Conservation (phyloP, 2,329 filamentous ascomycete species). For the Hirsutella minnesotensis region DNA sequence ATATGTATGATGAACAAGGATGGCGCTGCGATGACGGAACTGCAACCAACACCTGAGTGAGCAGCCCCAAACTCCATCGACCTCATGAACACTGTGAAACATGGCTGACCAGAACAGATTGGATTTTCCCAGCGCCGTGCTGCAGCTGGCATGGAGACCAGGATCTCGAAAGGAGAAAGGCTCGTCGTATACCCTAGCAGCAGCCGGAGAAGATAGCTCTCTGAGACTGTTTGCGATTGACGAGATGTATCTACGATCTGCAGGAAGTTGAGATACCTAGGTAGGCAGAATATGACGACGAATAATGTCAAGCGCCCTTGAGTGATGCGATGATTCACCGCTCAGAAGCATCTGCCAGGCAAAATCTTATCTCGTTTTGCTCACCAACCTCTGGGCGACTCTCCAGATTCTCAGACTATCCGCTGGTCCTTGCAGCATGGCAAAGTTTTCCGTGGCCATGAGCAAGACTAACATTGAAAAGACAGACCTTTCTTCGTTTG, state of each 20-base stretch:
- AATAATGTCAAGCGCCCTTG: background rate
- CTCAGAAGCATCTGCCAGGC: too few relatives aligned
- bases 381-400: too few relatives aligned
- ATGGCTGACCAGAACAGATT: constrained; percentile 14
- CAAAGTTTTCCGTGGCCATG: too few relatives aligned
- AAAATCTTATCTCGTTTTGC: too few relatives aligned
- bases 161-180: constrained; percentile 14
- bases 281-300: constrained; percentile 6
- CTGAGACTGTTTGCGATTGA: constrained; percentile 42
- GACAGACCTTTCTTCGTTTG: too few relatives aligned
- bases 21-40: constrained; percentile 24
- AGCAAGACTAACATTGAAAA: too few relatives aligned
- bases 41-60: constrained; percentile 26
- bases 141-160: constrained; percentile 60
- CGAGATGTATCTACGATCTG: constrained; percentile 11
- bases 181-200: constrained; percentile 28
- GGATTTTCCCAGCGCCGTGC: constrained; percentile 48
- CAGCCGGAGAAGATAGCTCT: constrained; percentile 50
- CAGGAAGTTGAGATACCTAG: constrained; percentile 2
- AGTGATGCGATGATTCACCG: background rate
- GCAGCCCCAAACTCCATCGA: too few relatives aligned
- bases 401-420: too few relatives aligned
- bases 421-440: too few relatives aligned
- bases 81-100: too few relatives aligned
- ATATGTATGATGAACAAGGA: constrained; percentile 28